Evolutionary conservation across 2,329 filamentous ascomycete genomes (phyloP), one percentile per base, ranked within the genome.

Genomic region (Botrytis elliptica): DNA sequence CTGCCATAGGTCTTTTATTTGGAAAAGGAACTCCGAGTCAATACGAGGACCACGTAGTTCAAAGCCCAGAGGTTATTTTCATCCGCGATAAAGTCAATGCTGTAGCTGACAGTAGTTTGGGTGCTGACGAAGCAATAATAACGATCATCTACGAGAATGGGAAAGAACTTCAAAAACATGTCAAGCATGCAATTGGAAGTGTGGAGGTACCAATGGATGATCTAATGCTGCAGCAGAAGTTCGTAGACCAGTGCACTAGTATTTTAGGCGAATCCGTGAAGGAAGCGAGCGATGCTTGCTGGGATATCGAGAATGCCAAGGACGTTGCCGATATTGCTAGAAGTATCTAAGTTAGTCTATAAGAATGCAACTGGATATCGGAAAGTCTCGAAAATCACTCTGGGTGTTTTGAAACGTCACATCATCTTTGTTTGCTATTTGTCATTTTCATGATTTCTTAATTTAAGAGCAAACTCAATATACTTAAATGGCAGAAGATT

Each of bases 11-110:
- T 0, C 75, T 88, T 14, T 76, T 88, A 2, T 85, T 84, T 73
- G 86, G 86, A 1, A 85, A 86, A 77, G 86, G 84, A 18, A 86
- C 85, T 0, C 87, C 86, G 3, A 82, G 82, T 8, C 83, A 88
- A 77, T 89, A 87, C 78, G 84, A 84, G 8, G 84, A 88, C 76
- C 76, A 78, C 0, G 82, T 86, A 1, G 86, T 88, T 5, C 81
- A 77, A n/a, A 82, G 85, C 70, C 38, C 76, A 22, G 80, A 79
- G 18, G 83, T 87, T 2, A 79, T 85, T 5, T 75, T 71, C 0
- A 73, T 88, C 49, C 80, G 86, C n/a, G 82, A 85, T 72, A 84
- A 82, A 66, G 83, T 88, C 68, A 79, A 83, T 14, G 85, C 85
- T 3, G 82, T 79, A 0, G 82, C 82, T 0, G 84, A 87, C 73